phyloP scores from a whole-genome alignment of 176 grass and related monocot species.

The Tillandsia leiboldiana region DNA sequence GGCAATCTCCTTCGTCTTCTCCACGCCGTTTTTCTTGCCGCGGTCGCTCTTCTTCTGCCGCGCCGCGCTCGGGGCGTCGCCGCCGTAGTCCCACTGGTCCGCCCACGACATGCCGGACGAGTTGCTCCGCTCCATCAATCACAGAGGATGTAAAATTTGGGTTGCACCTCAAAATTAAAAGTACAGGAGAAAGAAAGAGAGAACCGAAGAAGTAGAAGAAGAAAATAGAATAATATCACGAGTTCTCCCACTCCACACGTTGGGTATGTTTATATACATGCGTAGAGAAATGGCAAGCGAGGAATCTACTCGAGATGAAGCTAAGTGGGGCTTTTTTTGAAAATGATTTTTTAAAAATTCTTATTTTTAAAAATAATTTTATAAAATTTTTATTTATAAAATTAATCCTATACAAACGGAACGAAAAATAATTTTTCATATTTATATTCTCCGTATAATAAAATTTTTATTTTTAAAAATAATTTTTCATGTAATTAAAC shows the following conservation, averaged over 20 bases:
- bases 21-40: slow-evolving; percentile 19
- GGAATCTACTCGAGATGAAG: too few species aligned
- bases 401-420: too few species aligned
- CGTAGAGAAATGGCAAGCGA: too few species aligned
- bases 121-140: slow-evolving; percentile 24
- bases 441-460: too few species aligned
- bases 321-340: too few species aligned
- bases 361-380: too few species aligned
- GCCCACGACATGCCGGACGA: slow-evolving; percentile 31
- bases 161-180: background rate
- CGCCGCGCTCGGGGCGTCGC: background rate
- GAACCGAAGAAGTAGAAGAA: background rate
- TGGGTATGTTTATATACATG: too few species aligned
- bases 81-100: slow-evolving; percentile 34
- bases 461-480: too few species aligned
- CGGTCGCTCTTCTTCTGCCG: background rate
- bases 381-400: too few species aligned
- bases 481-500: too few species aligned
- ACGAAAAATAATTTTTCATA: too few species aligned
- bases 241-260: background rate
- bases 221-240: background rate
- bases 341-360: too few species aligned
- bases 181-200: background rate
- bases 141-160: background rate
- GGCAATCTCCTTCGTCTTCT: slow-evolving; percentile 34